phyloP scores from a whole-genome alignment of 1,284 basidiomycete species.

The Ceraceosorus guamensis region DNA sequence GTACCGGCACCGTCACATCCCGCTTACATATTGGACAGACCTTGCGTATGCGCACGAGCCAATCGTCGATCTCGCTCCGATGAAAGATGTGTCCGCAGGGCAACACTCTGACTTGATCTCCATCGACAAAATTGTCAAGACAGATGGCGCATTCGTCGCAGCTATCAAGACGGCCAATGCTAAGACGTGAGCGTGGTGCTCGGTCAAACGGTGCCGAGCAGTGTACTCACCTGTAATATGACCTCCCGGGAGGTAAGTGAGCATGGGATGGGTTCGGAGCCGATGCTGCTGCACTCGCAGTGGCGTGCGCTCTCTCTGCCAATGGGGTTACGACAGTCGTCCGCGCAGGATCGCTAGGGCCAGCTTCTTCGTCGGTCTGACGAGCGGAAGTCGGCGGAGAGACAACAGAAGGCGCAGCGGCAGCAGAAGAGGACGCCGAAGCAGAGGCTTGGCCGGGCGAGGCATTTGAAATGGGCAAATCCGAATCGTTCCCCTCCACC shows the following conservation, averaged over 20 bases:
- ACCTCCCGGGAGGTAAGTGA: constrained; percentile 30
- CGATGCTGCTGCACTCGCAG: constrained; percentile 9
- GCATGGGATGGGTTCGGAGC: constrained; percentile 8
- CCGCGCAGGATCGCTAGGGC: too few species aligned
- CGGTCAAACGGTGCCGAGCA: neutral
- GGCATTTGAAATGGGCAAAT: too few species aligned
- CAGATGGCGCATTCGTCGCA: constrained; percentile 46
- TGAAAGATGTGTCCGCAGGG: constrained; percentile 47
- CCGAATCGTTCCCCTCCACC: constrained; percentile 16
- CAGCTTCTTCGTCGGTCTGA: too few species aligned
- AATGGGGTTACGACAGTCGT: too few species aligned
- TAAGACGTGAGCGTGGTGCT: neutral
- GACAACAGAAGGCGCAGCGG: too few species aligned
- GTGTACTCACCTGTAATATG: constrained; percentile 22
- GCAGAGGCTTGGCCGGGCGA: too few species aligned
- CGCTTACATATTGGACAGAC: constrained; percentile 48
- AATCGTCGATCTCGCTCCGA: constrained; percentile 40
- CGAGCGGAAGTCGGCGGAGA: too few species aligned
- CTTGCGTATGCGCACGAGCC: constrained; percentile 41
- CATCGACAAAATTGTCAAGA: constrained; percentile 41
- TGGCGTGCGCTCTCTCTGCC: neutral
- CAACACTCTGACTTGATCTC: constrained; percentile 40
- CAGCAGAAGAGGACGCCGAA: too few species aligned
- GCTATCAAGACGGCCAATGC: neutral
- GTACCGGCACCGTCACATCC: constrained; percentile 22